Percentiles rank a stretch among this genome's conserved stretches.
These are phyloP conservation scores for Neoconidiobolus thromboides DNA, from an alignment of 371 early-diverging fungal species.

Conservation along the genomic window DNA sequence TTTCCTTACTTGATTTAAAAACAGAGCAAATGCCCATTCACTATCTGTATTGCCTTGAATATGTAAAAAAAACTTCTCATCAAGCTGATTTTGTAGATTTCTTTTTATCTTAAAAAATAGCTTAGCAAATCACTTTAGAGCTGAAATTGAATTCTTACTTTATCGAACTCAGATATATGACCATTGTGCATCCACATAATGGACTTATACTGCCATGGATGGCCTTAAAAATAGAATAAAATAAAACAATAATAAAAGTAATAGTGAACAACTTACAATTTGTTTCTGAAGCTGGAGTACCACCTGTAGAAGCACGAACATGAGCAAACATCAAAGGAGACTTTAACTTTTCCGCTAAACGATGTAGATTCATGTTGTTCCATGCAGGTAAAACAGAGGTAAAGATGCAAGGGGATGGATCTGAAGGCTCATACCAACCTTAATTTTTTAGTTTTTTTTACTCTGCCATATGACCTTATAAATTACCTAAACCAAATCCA, in stretches of 20 bases:
- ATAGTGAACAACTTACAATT: slow-evolving; percentile 31
- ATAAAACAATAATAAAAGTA: not conserved
- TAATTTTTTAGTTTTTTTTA: too few species aligned
- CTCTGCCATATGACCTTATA: too few species aligned
- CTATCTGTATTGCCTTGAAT: slow-evolving; percentile 74
- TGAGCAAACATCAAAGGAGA: slow-evolving; percentile 67
- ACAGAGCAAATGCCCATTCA: slow-evolving; percentile 72
- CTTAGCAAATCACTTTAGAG: not conserved
- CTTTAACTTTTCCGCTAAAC: slow-evolving; percentile 61
- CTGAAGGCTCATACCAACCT: slow-evolving; percentile 44
- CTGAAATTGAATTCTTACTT: slow-evolving; percentile 15
- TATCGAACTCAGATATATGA: slow-evolving; percentile 44
- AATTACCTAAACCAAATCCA: slow-evolving; percentile 53
- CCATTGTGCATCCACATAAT: slow-evolving; percentile 88
- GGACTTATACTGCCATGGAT: slow-evolving; percentile 51
- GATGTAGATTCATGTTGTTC: slow-evolving; percentile 60
- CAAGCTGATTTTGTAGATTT: slow-evolving; percentile 32
- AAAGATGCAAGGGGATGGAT: slow-evolving; percentile 49
- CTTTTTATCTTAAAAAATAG: slow-evolving; percentile 38
- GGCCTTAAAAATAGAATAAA: slow-evolving; percentile 13
- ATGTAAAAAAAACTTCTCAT: slow-evolving; percentile 43
- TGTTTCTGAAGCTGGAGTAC: slow-evolving; percentile 51
- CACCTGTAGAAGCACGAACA: slow-evolving; percentile 63
- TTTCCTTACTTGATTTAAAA: slow-evolving; percentile 40
- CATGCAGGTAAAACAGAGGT: slow-evolving; percentile 74